Percentiles rank a stretch among this genome's conserved stretches.
phyloP scores from a whole-genome alignment of 2,329 filamentous ascomycete species.

The Thermochaetoides dissita region DNA sequence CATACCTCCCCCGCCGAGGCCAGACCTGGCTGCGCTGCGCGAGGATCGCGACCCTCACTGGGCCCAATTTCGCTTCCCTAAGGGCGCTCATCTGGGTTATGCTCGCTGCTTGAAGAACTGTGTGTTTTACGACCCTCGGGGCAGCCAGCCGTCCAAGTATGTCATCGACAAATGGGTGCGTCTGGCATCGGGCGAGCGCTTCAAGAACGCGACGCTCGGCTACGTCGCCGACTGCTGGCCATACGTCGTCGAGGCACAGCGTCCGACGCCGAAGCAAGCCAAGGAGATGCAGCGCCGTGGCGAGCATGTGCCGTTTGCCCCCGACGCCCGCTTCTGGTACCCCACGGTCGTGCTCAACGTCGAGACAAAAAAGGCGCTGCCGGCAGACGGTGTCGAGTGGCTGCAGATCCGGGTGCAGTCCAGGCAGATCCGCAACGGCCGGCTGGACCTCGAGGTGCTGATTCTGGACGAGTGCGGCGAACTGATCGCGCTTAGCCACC shows the following conservation, averaged over 20 bases:
- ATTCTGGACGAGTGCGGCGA: constrained; percentile 51
- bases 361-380: constrained; percentile 61
- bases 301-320: constrained; percentile 21
- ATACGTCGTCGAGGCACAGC: constrained; percentile 43
- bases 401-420: constrained; percentile 50
- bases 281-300: constrained; percentile 9
- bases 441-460: constrained; percentile 60
- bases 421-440: constrained; percentile 55
- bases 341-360: constrained; percentile 63
- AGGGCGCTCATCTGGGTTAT: constrained; percentile 8
- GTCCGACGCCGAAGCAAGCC: constrained; percentile 15
- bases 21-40: constrained; percentile 17
- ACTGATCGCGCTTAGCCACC: constrained; percentile 52
- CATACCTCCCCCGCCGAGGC: constrained; percentile 10
- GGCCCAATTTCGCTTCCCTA: constrained; percentile 8
- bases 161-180: constrained; percentile 54
- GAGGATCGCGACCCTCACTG: constrained; percentile 19
- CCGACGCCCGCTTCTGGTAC: constrained; percentile 47
- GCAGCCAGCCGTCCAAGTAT: constrained; percentile 11
- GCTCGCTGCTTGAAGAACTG: constrained; percentile 19
- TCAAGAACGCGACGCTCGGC: constrained; percentile 50
- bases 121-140: constrained; percentile 19
- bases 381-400: constrained; percentile 53
- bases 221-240: constrained; percentile 58
- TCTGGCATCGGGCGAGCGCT: constrained; percentile 42